Evolutionary conservation across 2,329 filamentous ascomycete genomes (phyloP).

Genomic region (Paraphoma sp.): DNA sequence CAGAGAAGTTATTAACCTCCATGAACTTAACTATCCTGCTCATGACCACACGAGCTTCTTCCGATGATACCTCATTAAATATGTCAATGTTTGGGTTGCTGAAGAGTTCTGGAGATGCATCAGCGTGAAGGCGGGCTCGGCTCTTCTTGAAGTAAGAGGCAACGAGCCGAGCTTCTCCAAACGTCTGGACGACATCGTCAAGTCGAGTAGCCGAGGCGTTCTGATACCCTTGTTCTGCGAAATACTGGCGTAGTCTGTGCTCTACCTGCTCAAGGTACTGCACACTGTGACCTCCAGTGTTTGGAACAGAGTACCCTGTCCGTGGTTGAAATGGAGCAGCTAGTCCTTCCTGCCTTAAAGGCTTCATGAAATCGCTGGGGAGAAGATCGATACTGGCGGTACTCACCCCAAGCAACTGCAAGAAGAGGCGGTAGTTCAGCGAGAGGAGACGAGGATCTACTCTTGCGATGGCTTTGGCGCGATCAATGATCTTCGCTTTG

Average conservation of each 20-base stretch:
- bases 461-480: slow-evolving; percentile 22
- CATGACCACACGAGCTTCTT: slow-evolving; percentile 32
- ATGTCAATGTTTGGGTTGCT: slow-evolving; percentile 26
- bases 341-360: slow-evolving; percentile 29
- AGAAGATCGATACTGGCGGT: slow-evolving; percentile 19
- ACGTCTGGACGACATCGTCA: slow-evolving; percentile 8
- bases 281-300: slow-evolving; percentile 4
- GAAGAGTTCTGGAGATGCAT: slow-evolving; percentile 21
- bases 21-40: slow-evolving; percentile 21
- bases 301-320: background rate
- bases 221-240: slow-evolving; percentile 16
- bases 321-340: slow-evolving; percentile 16
- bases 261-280: slow-evolving; percentile 28
- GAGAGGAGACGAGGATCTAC: slow-evolving; percentile 17
- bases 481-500: slow-evolving; percentile 19
- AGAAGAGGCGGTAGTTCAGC: slow-evolving; percentile 13
- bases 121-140: slow-evolving; percentile 21
- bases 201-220: slow-evolving; percentile 1
- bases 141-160: slow-evolving; percentile 11
- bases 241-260: slow-evolving; percentile 13
- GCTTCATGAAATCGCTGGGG: slow-evolving; percentile 32
- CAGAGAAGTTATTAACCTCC: background rate
- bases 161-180: slow-evolving; percentile 7
- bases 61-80: slow-evolving; percentile 22
- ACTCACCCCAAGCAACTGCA: slow-evolving; percentile 23